Evolutionary conservation across 2,329 filamentous ascomycete genomes (phyloP).

Genomic region (Diaporthe citriasiana): DNA sequence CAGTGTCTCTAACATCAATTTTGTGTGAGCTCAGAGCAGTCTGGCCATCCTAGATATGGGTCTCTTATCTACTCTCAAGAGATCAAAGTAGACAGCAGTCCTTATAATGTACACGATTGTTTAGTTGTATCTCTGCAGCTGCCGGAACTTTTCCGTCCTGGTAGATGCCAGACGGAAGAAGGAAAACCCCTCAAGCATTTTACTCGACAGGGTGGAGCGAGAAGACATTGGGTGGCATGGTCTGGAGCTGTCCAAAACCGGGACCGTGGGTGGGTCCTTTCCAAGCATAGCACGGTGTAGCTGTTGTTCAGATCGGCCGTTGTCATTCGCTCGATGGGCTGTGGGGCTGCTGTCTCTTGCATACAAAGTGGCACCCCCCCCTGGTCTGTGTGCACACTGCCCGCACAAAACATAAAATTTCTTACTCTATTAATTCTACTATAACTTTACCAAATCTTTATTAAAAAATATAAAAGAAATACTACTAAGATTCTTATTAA

Average conservation of each 20-base stretch:
- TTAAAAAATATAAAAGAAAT: too few relatives aligned
- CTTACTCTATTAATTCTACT: too few relatives aligned
- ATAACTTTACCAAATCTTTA: too few relatives aligned
- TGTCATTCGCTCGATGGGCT: not conserved
- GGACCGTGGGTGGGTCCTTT: not conserved
- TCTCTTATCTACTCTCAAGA: not conserved
- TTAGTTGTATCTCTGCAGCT: not conserved
- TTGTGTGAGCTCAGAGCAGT: not conserved
- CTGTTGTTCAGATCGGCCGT: too few relatives aligned
- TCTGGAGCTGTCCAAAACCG: constrained; percentile 2
- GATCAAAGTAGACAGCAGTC: not conserved
- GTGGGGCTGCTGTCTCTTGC: too few relatives aligned
- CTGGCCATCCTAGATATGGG: not conserved
- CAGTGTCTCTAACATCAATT: not conserved
- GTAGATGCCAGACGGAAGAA: not conserved
- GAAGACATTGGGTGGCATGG: not conserved
- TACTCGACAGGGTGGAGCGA: not conserved
- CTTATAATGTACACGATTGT: not conserved
- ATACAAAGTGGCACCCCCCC: too few relatives aligned
- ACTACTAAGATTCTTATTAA: too few relatives aligned
- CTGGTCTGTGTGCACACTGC: too few relatives aligned
- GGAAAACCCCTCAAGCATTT: not conserved
- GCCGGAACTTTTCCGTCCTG: not conserved
- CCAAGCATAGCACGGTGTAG: not conserved
- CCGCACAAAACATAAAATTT: too few relatives aligned